Evolutionary conservation across 2,329 filamentous ascomycete genomes (phyloP).

Genomic region (Sporothrix mexicana): DNA sequence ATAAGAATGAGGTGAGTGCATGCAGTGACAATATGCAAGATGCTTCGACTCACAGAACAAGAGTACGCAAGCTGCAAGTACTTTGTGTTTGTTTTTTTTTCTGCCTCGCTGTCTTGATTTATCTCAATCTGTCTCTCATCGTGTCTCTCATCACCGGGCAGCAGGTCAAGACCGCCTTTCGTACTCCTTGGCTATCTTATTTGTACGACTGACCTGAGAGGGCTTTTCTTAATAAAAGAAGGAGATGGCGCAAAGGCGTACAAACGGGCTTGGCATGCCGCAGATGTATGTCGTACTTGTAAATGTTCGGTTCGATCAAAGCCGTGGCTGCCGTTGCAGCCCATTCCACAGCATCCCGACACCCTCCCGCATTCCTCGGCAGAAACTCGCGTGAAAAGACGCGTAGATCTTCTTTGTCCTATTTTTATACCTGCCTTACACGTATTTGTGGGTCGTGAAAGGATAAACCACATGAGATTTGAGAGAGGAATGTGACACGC

Average conservation of each 20-base stretch:
- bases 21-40: conserved; percentile 13
- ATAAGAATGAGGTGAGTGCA: background rate
- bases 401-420: background rate
- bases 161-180: background rate
- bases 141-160: background rate
- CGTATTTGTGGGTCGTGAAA: background rate
- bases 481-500: background rate
- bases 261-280: background rate
- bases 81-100: conserved; percentile 13
- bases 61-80: conserved; percentile 16
- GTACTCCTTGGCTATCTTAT: background rate
- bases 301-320: background rate
- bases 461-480: background rate
- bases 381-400: background rate
- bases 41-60: background rate
- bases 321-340: background rate
- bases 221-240: background rate
- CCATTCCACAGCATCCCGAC: conserved; percentile 3
- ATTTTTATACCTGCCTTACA: conserved; percentile 3
- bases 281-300: background rate
- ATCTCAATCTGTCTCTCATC: background rate
- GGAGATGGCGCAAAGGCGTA: background rate
- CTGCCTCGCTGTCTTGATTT: background rate
- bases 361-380: conserved; percentile 12
- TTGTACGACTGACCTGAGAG: background rate